phyloP scores from a whole-genome alignment of 1,284 basidiomycete genomes.

The Ustilago curta region DNA sequence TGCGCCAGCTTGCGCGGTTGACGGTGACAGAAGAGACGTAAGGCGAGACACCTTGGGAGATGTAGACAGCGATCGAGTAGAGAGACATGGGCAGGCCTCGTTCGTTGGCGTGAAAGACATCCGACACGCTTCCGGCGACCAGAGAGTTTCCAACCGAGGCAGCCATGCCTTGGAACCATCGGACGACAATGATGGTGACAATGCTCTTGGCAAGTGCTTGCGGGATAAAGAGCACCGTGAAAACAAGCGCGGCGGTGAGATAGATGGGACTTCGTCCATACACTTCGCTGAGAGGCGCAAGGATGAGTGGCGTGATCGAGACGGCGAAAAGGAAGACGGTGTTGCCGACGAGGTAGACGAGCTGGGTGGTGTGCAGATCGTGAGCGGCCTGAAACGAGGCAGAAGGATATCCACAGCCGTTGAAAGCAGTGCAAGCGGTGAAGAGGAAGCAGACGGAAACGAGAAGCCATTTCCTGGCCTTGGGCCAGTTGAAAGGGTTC shows the following conservation, averaged over 20 bases:
- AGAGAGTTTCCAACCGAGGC: slow-evolving; percentile 67
- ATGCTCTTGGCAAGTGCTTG: slow-evolving; percentile 63
- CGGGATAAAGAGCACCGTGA: slow-evolving; percentile 59
- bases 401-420: slow-evolving; percentile 52
- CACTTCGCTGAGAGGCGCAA: slow-evolving; percentile 57
- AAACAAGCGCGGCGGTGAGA: slow-evolving; percentile 35
- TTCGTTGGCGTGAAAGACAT: slow-evolving; percentile 66
- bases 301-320: slow-evolving; percentile 52
- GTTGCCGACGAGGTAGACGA: slow-evolving; percentile 50
- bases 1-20: slow-evolving; percentile 55
- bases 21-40: slow-evolving; percentile 61
- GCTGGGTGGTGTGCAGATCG: slow-evolving; percentile 37
- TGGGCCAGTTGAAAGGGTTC: slow-evolving; percentile 60
- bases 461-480: slow-evolving; percentile 35
- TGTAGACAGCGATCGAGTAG: slow-evolving; percentile 70
- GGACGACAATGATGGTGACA: slow-evolving; percentile 60
- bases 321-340: slow-evolving; percentile 51
- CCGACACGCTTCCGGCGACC: slow-evolving; percentile 65
- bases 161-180: slow-evolving; percentile 68
- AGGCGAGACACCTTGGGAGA: slow-evolving; percentile 66
- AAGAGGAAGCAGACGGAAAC: slow-evolving; percentile 51
- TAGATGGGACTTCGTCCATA: slow-evolving; percentile 56
- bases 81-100: slow-evolving; percentile 71
- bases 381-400: slow-evolving; percentile 22
- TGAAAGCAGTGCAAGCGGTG: slow-evolving; percentile 57